These are phyloP conservation scores for Clavispora fructus DNA, from an alignment of 805 yeast genomes.

Conservation along the genomic window DNA sequence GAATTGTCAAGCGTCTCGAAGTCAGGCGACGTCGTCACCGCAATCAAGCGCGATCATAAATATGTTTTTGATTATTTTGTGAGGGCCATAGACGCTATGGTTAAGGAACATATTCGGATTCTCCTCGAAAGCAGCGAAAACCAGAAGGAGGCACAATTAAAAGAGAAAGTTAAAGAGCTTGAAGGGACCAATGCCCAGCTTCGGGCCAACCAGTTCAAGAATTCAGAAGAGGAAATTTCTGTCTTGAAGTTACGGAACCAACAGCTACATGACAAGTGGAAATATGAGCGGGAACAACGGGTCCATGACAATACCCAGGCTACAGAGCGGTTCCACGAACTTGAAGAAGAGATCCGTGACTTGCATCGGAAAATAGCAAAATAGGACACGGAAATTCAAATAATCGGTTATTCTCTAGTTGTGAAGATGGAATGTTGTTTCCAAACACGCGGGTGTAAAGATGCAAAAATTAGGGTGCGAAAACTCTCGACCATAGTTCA, in stretches of 20 bases:
- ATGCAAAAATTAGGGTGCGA: not conserved
- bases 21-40: not conserved
- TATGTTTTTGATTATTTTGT: constrained; percentile 51
- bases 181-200: constrained; percentile 2
- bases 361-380: constrained; percentile 22
- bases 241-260: constrained; percentile 41
- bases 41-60: constrained; percentile 30
- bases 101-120: constrained; percentile 47
- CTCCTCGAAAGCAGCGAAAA: constrained; percentile 31
- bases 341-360: constrained; percentile 49
- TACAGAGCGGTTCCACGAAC: constrained; percentile 42
- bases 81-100: constrained; percentile 56
- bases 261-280: constrained; percentile 61
- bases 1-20: constrained; percentile 1
- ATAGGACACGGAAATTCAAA: not conserved
- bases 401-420: not conserved
- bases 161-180: constrained; percentile 19
- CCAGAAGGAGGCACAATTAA: constrained; percentile 5
- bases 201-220: constrained; percentile 3
- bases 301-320: constrained; percentile 57
- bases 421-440: not conserved
- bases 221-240: constrained; percentile 18
- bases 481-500: not conserved
- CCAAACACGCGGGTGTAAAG: too few species aligned
- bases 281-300: constrained; percentile 65